Evolutionary conservation across 768 basidiomycete species (phyloP).

Genomic region (Pulveroboletus ravenelii): DNA sequence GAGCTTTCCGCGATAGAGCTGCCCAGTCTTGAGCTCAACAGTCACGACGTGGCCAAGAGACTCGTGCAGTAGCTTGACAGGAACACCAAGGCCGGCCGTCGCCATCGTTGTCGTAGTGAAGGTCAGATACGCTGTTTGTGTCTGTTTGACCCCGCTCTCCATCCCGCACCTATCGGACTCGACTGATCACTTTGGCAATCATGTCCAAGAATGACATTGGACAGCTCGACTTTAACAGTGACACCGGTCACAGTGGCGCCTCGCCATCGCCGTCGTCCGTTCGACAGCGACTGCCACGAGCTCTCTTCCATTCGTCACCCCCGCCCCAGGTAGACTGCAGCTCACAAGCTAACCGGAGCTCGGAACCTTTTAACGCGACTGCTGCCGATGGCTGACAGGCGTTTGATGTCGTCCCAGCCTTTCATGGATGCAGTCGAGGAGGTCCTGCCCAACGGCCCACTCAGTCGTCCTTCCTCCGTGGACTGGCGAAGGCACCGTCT

Average conservation of each 20-base stretch:
- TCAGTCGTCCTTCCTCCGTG: constrained; percentile 50
- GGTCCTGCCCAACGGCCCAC: constrained; percentile 30
- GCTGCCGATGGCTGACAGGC: not conserved
- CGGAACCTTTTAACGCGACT: not conserved
- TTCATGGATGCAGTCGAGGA: constrained; percentile 9
- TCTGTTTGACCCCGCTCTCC: not conserved
- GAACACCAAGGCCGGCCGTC: constrained; percentile 76
- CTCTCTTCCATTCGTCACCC: not conserved
- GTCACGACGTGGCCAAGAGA: constrained; percentile 94
- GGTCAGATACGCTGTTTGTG: constrained; percentile 14
- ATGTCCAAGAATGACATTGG: not conserved
- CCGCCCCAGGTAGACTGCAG: not conserved
- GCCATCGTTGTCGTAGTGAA: constrained; percentile 32
- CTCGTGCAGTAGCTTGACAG: constrained; percentile 95
- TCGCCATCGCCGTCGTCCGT: not conserved
- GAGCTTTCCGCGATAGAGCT: constrained; percentile 94
- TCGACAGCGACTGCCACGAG: no score
- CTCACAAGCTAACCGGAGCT: not conserved
- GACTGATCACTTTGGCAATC: not conserved
- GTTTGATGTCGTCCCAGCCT: constrained; percentile 20
- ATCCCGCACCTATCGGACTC: not conserved
- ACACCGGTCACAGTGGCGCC: not conserved
- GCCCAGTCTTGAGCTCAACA: constrained; percentile 97
- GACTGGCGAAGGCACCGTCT: constrained; percentile 59
- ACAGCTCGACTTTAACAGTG: not conserved